A percentile compares a stretch with the other conserved stretches of the same genome.
These are phyloP conservation scores for Talaromyces wortmannii DNA, from an alignment of 495 filamentous ascomycete genomes.

Conservation along the genomic window DNA sequence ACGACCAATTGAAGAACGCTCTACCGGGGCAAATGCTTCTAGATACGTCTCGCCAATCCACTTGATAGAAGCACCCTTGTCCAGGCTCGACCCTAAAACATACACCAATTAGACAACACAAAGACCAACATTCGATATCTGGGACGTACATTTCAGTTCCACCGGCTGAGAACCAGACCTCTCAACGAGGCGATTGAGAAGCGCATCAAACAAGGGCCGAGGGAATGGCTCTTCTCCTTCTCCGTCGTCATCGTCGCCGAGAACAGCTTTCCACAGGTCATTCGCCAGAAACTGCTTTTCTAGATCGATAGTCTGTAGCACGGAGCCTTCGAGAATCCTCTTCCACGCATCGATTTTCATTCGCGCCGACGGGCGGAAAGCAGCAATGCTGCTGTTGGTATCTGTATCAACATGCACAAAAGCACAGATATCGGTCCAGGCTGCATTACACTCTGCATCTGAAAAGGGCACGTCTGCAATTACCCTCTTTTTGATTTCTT, in stretches of 20 bases:
- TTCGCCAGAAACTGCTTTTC: conserved; percentile 38
- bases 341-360: conserved; percentile 39
- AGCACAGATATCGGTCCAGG: conserved; percentile 42
- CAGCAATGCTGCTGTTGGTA: conserved; percentile 3
- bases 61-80: conserved; percentile 31
- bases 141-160: conserved; percentile 31
- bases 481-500: conserved; percentile 16
- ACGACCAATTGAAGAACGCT: conserved; percentile 26
- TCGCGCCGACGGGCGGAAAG: conserved; percentile 29
- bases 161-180: background rate
- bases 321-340: conserved; percentile 34
- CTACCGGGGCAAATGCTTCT: conserved; percentile 35
- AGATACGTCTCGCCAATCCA: conserved; percentile 50
- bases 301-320: conserved; percentile 36
- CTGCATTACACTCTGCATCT: conserved; percentile 31
- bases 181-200: conserved; percentile 31
- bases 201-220: conserved; percentile 30
- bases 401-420: conserved; percentile 27
- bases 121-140: background rate
- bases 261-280: conserved; percentile 40
- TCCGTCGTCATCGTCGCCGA: conserved; percentile 32
- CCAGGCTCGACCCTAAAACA: conserved; percentile 33
- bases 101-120: conserved; percentile 5
- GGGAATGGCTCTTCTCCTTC: conserved; percentile 27
- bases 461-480: conserved; percentile 41